A percentile compares a stretch with the other conserved stretches of the same genome.
phyloP scores from a whole-genome alignment of 495 filamentous ascomycete species.

The Podospora pseudoanserina region DNA sequence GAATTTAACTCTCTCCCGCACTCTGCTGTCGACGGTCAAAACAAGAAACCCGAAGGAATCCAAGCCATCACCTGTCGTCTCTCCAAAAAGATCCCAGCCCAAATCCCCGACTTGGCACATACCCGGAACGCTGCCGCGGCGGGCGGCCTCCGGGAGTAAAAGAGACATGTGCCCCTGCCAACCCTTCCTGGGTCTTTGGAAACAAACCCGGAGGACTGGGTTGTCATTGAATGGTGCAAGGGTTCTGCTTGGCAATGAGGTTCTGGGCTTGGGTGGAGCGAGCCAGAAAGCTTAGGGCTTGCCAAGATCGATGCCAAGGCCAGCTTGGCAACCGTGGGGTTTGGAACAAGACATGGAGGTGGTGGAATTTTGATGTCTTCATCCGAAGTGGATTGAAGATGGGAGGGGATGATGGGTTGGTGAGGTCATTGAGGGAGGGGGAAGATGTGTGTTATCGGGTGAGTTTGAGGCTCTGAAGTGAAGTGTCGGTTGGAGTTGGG shows the following conservation, averaged over 20 bases:
- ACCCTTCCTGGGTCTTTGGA: neutral
- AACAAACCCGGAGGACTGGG: neutral
- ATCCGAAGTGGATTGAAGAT: neutral
- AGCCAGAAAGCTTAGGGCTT: neutral
- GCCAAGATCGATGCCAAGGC: neutral
- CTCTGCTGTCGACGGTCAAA: no score
- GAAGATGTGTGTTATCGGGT: neutral
- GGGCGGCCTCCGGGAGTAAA: neutral
- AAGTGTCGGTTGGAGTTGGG: neutral
- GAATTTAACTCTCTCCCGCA: neutral
- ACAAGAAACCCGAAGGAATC: no score
- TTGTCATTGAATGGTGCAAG: no score
- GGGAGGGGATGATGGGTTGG: neutral
- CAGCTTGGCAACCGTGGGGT: constrained; percentile 2
- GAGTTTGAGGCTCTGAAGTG: neutral
- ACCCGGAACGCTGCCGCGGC: neutral
- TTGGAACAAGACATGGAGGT: neutral
- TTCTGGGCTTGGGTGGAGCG: neutral
- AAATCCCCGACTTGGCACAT: neutral
- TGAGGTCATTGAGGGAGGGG: neutral
- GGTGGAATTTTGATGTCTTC: neutral
- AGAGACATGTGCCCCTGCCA: neutral
- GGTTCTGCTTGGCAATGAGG: neutral
- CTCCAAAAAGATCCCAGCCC: neutral
- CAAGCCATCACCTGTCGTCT: neutral